Conservation (phyloP, 805 yeast species). For the Candida silvicultrix region DNA sequence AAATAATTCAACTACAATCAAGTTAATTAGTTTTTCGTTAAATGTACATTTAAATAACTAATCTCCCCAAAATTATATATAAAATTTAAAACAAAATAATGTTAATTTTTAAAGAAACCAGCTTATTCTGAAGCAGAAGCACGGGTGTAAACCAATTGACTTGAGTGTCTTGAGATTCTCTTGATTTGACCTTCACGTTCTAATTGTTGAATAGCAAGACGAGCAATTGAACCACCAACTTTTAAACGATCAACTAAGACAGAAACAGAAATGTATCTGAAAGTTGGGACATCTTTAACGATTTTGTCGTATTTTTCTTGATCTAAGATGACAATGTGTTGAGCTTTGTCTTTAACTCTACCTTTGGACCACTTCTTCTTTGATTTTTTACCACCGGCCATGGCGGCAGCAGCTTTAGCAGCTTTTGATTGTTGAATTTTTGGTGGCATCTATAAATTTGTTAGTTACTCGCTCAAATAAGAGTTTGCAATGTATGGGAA, state of each 20-base stretch:
- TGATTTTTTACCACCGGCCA: conserved; percentile 99
- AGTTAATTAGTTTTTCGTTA: conserved; percentile 9
- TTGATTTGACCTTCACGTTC: conserved; percentile 92
- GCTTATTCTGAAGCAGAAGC: conserved; percentile 63
- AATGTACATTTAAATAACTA: conserved; percentile 18
- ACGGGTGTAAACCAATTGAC: conserved; percentile 92
- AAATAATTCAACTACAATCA: too few species aligned
- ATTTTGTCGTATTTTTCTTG: conserved; percentile 99
- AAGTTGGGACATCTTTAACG: conserved; percentile 98
- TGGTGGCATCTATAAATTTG: conserved; percentile 79
- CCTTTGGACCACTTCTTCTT: conserved; percentile 99
- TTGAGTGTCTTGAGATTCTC: conserved; percentile 91
- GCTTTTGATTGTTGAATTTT: conserved; percentile 98
- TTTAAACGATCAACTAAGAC: conserved; percentile 98
- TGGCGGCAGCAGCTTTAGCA: conserved; percentile 99
- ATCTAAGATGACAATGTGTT: conserved; percentile 94
- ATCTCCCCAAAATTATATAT: neutral
- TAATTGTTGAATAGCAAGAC: conserved; percentile 94
- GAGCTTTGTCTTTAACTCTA: conserved; percentile 99
- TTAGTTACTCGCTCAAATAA: conserved; percentile 10
- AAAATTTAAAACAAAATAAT: neutral
- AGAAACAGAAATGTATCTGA: conserved; percentile 96
- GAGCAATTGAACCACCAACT: conserved; percentile 98
- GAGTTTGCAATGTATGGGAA: neutral
- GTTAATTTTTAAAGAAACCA: conserved; percentile 12